phyloP scores from a whole-genome alignment of 306 rosid genomes.

The Vigna hirtella region DNA sequence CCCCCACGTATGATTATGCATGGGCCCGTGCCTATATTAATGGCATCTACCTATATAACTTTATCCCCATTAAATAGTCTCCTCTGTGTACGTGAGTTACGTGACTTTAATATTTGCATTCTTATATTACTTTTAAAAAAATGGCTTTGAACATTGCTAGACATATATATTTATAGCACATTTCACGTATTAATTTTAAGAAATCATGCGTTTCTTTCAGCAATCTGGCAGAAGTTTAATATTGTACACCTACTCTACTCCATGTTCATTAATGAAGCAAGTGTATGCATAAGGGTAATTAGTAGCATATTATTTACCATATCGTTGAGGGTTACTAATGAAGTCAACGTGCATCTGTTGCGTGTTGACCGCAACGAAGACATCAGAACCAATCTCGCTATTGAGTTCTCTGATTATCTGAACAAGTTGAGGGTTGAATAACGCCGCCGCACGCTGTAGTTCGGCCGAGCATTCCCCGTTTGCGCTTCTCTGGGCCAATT shows the following conservation, averaged over 20 bases:
- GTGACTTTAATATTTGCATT: background rate
- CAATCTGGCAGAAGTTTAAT: background rate
- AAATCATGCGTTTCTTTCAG: too few species aligned
- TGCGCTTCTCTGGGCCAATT: conserved; percentile 61
- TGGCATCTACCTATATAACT: background rate
- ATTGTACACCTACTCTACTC: background rate
- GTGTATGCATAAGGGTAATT: background rate
- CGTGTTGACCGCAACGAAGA: conserved; percentile 69
- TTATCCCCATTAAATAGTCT: background rate
- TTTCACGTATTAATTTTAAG: too few species aligned
- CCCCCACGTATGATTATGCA: background rate
- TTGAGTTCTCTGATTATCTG: conserved; percentile 60
- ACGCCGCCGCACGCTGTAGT: conserved; percentile 60
- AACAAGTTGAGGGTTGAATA: conserved; percentile 74
- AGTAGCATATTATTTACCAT: conserved; percentile 51
- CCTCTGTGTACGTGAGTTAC: background rate
- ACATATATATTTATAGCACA: too few species aligned
- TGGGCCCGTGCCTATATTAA: background rate
- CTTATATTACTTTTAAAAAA: too few species aligned
- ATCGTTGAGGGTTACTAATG: conserved; percentile 54
- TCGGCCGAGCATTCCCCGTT: conserved; percentile 65
- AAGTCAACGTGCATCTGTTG: conserved; percentile 52
- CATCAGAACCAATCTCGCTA: conserved; percentile 55
- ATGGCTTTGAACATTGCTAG: too few species aligned
- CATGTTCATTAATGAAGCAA: background rate